Conservation (phyloP, 192 early-diverging fungal species). For the Linnemannia exigua region DNA sequence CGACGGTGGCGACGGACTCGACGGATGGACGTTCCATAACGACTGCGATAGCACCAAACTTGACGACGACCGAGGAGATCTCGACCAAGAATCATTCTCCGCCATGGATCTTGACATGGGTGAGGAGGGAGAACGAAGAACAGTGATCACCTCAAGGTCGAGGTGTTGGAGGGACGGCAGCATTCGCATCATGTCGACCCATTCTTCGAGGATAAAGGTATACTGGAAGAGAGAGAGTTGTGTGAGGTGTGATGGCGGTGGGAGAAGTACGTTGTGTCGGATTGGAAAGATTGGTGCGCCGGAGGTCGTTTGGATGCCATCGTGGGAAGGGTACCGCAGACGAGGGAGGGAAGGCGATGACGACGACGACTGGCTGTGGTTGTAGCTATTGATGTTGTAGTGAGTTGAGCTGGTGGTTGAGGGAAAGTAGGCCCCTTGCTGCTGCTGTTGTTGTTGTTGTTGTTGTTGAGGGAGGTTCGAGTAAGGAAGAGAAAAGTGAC, state of each 20-base stretch:
- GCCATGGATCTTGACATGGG: neutral
- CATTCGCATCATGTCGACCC: slow-evolving; percentile 24
- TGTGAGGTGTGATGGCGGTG: slow-evolving; percentile 2
- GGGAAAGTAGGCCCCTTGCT: too few species aligned
- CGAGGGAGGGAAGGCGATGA: neutral
- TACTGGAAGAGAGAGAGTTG: slow-evolving; percentile 19
- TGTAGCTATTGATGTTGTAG: too few species aligned
- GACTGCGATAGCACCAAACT: neutral
- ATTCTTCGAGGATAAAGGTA: slow-evolving; percentile 21
- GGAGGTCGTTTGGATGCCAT: neutral
- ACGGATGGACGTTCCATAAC: neutral
- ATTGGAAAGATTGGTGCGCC: too few species aligned
- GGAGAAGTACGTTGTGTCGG: too few species aligned
- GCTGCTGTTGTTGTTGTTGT: neutral
- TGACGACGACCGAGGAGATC: neutral
- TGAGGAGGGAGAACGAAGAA: neutral
- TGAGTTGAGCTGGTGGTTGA: neutral
- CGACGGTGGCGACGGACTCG: neutral
- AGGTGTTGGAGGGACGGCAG: slow-evolving; percentile 19
- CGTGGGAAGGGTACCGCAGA: neutral
- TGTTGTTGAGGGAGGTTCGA: neutral
- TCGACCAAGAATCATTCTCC: neutral
- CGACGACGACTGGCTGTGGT: neutral
- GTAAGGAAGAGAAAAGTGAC: neutral
- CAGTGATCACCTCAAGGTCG: slow-evolving; percentile 13